These are phyloP conservation scores for Talaromyces sp. DNA, from an alignment of 2,329 filamentous ascomycete species.

Conservation along the genomic window DNA sequence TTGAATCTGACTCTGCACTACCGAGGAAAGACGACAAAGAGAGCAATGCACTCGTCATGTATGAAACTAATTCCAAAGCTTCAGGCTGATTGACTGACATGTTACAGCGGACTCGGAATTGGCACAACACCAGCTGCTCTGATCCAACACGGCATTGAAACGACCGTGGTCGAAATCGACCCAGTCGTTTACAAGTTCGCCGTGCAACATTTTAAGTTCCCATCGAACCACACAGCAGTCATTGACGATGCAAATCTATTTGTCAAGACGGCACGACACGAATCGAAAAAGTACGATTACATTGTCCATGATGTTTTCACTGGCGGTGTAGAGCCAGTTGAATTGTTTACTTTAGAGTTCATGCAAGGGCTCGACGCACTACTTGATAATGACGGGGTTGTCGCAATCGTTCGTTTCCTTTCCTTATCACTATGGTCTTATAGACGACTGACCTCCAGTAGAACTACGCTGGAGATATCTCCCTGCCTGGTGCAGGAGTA, in stretches of 20 bases:
- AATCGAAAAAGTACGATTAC: slow-evolving; percentile 68
- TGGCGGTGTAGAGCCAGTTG: slow-evolving; percentile 83
- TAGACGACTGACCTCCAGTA: slow-evolving; percentile 35
- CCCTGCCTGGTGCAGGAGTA: slow-evolving; percentile 69
- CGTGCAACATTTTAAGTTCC: slow-evolving; percentile 74
- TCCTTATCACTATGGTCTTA: neutral
- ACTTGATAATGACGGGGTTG: slow-evolving; percentile 71
- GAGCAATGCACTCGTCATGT: slow-evolving; percentile 82
- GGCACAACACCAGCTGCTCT: slow-evolving; percentile 86
- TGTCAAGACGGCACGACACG: slow-evolving; percentile 50
- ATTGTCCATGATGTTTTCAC: slow-evolving; percentile 98
- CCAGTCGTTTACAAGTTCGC: slow-evolving; percentile 83
- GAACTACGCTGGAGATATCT: slow-evolving; percentile 93
- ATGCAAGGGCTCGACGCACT: slow-evolving; percentile 66
- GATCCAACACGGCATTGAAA: slow-evolving; percentile 82
- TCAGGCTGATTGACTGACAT: slow-evolving; percentile 9
- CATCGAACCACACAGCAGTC: slow-evolving; percentile 70
- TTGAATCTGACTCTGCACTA: slow-evolving; percentile 53
- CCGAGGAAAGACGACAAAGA: slow-evolving; percentile 52
- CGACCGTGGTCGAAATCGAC: slow-evolving; percentile 92
- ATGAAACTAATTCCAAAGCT: slow-evolving; percentile 35
- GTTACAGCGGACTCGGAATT: slow-evolving; percentile 73
- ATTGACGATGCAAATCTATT: slow-evolving; percentile 79
- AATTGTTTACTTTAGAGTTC: slow-evolving; percentile 85
- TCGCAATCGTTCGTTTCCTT: slow-evolving; percentile 69